phyloP scores from a whole-genome alignment of 768 basidiomycete species.

The Glaciozyma martinii region DNA sequence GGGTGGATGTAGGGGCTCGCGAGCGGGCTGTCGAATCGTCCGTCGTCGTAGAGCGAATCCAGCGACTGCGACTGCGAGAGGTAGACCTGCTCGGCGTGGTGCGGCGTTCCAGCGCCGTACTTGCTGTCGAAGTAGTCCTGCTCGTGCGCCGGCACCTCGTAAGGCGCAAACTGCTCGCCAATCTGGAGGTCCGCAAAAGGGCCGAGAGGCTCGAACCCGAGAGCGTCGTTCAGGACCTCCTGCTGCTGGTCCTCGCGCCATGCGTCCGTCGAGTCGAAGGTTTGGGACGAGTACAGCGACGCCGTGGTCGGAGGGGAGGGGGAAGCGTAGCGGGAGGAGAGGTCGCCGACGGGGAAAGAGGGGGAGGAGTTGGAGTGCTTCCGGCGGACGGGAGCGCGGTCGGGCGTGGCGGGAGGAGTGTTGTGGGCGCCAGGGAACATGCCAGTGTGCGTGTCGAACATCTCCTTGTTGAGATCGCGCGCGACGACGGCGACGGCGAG shows the following conservation, averaged over 20 bases:
- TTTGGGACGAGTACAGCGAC: neutral
- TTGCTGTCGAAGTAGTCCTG: neutral
- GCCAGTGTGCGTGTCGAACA: neutral
- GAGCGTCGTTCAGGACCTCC: neutral
- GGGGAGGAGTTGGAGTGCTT: constrained; percentile 16
- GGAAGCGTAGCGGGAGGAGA: neutral
- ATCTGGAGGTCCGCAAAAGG: neutral
- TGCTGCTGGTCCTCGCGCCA: neutral
- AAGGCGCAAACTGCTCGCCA: neutral
- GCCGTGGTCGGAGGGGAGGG: neutral
- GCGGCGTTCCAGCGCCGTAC: neutral
- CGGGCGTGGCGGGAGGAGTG: neutral
- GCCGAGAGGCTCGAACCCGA: neutral
- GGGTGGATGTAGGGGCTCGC: constrained; percentile 1
- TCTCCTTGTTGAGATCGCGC: neutral
- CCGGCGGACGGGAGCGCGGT: neutral
- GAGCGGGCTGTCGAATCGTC: neutral
- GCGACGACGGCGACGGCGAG: neutral
- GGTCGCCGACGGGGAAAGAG: neutral
- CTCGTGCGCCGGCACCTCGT: neutral
- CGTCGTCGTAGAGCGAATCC: neutral
- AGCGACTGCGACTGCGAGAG: neutral
- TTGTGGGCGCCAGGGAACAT: neutral
- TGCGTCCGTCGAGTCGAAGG: neutral
- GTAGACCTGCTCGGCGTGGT: neutral